Evolutionary conservation across 352 stramenopile genomes (phyloP), one percentile per base, ranked within the genome.

Genomic region (Pythium brachiatum): DNA sequence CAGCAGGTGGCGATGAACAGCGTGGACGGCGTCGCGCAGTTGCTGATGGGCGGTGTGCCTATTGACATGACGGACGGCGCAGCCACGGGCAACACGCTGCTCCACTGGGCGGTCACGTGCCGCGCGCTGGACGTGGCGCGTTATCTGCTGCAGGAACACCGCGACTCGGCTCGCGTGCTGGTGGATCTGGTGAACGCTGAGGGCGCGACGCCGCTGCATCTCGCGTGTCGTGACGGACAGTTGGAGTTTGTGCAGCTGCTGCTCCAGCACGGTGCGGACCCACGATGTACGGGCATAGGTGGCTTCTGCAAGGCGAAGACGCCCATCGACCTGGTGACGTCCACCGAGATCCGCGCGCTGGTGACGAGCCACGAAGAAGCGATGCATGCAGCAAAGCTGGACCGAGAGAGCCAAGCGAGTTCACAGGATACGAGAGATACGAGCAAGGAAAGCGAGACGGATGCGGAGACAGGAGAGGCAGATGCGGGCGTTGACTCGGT

Each of bases 61-160:
- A 60, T 84, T 2, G 67, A 62, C 16, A 73, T 87, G 50, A 83
- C 65, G 8, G 86, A 94, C 46, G 74, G 75, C 38, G 66, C 66
- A 29, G 60, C 73, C 7, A 73, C 69, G 7, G 44, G 57, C 13
- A 89, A 89, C 52, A 84, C 84, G 26, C 52, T 95, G 23, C 47
- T 93, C 38, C 86, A 95, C 60, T 95, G 86, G 86, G 83, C 86
- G 6, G 80, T 79, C 26, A 89, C 79, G 2, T 94, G 86, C 63
- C 72, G 87, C n/a, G 83, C 86, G 3, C 53, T 70, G 18, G 63
- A 81, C 8, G 80, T 90, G 60, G 68, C 89, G 26, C 64, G 58
- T 15, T 62, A 78, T 5, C 62, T 95, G 11, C 52, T 95, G 20
- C 47, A 69, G 32, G 65, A 66, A 32, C 63, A 74, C 27, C 65